These are phyloP conservation scores for Penicillium brasilianum DNA, from an alignment of 2,329 filamentous ascomycete genomes.

Conservation along the genomic window DNA sequence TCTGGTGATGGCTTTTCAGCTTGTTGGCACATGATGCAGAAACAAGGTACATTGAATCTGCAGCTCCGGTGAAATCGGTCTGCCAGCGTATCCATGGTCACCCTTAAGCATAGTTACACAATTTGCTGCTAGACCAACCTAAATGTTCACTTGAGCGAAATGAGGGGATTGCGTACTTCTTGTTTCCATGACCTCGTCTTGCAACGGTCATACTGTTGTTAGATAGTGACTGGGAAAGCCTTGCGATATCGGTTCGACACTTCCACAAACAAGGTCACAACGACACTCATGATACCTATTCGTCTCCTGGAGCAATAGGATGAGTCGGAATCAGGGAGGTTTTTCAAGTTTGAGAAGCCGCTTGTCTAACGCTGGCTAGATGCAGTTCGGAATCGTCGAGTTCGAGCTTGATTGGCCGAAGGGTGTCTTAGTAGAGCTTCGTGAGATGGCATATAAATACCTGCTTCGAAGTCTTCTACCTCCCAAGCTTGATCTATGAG, in stretches of 20 bases:
- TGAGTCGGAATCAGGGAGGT: not conserved
- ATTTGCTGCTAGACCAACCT: not conserved
- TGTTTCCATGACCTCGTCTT: not conserved
- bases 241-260: not conserved
- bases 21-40: not conserved
- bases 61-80: not conserved
- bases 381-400: not conserved
- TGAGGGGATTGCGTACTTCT: not conserved
- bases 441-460: constrained; percentile 3
- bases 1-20: not conserved
- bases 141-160: not conserved
- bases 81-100: not conserved
- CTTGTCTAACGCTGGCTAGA: not conserved
- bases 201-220: not conserved
- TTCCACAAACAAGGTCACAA: not conserved
- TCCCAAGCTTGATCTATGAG: not conserved
- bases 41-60: not conserved
- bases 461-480: not conserved
- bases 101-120: not conserved
- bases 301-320: not conserved
- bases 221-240: not conserved
- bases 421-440: not conserved
- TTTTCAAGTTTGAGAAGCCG: not conserved
- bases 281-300: not conserved
- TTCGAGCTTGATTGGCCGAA: not conserved